Percentiles rank a stretch among this genome's conserved stretches.
Conservation (phyloP, 1,284 basidiomycete species). For the Ustilago loliicola region DNA sequence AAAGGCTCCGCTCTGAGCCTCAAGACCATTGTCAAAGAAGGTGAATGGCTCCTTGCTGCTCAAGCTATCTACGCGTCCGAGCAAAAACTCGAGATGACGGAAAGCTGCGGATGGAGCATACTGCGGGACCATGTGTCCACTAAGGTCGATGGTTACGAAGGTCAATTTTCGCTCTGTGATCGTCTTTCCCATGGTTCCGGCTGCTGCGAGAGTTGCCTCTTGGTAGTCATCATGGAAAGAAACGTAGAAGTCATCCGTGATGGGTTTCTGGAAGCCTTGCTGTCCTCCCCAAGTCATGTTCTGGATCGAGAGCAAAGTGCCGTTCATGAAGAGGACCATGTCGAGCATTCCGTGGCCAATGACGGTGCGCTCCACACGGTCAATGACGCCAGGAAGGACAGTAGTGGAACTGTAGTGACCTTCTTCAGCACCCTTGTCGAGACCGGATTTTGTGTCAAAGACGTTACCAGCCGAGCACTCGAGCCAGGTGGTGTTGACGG, state of each 20-base stretch:
- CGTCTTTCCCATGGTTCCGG: slow-evolving; percentile 45
- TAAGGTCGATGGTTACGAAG: slow-evolving; percentile 49
- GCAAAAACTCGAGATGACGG: slow-evolving; percentile 60
- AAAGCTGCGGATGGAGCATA: slow-evolving; percentile 59
- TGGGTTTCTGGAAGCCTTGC: slow-evolving; percentile 63
- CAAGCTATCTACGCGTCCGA: slow-evolving; percentile 57
- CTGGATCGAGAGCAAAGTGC: slow-evolving; percentile 59
- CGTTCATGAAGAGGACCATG: slow-evolving; percentile 60
- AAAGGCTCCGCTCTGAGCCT: slow-evolving; percentile 12
- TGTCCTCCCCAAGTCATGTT: slow-evolving; percentile 67
- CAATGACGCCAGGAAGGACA: slow-evolving; percentile 58
- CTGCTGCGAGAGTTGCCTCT: slow-evolving; percentile 23
- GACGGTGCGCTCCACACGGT: slow-evolving; percentile 53
- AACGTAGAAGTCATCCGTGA: slow-evolving; percentile 48
- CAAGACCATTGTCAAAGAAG: slow-evolving; percentile 32
- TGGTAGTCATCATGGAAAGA: slow-evolving; percentile 36
- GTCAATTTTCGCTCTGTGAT: slow-evolving; percentile 62
- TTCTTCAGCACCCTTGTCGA: slow-evolving; percentile 28
- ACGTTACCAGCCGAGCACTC: slow-evolving; percentile 47
- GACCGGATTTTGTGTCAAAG: slow-evolving; percentile 44
- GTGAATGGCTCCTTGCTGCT: slow-evolving; percentile 26
- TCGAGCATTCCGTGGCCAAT: slow-evolving; percentile 65
- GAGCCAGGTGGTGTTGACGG: slow-evolving; percentile 44
- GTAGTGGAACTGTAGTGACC: slow-evolving; percentile 28
- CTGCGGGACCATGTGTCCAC: slow-evolving; percentile 65